Evolutionary conservation across 805 yeast species (phyloP), one percentile per base, ranked within the genome.

Genomic region (Yarrowia yakushimensis): DNA sequence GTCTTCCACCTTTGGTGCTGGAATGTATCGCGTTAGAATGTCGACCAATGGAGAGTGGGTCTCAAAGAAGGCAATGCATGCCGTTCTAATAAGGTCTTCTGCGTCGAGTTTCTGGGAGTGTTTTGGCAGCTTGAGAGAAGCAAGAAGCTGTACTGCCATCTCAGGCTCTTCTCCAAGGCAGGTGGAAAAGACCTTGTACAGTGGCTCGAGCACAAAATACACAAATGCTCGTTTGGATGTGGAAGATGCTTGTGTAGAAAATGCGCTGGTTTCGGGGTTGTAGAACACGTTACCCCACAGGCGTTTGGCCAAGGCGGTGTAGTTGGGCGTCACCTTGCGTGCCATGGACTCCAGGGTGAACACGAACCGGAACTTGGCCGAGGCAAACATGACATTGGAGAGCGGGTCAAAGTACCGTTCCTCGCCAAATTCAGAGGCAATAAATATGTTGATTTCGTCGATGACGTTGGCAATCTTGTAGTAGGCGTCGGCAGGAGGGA

Each of bases 271-370:
- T 0, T 65, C 62, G 1, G 74, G 67, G 57, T 82, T 73, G 69
- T 76, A 89, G 67, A 79, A 85, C 7, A 83, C 69, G 65, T 87
- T 85, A 0, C 97, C 97, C 97, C 97, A 92, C 20, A 91, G 75
- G 63, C 84, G 77, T 43, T 71, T 69, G 0, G 82, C 75, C 70
- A 91, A 82, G 2, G 74, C 74, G 2, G 70, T 73, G 1, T 70
- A 65, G n/a, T 76, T 76, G 4, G 72, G 17, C 71, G 71, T 6
- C 68, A 62, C 7, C 69, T 65, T 68, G 13, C 72, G 65, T 0
- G 90, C 83, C 74, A 91, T 90, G 25, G 90, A 84, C 46, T 77
- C 72, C 37, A 90, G 72, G 10, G 86, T 81, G 74, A 94, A 94
- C 18, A 84, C 78, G 68, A 86, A 82, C 30, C 83, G 80, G 45